Evolutionary conservation across 495 filamentous ascomycete genomes (phyloP).

Genomic region (Penicillium coprophilum): DNA sequence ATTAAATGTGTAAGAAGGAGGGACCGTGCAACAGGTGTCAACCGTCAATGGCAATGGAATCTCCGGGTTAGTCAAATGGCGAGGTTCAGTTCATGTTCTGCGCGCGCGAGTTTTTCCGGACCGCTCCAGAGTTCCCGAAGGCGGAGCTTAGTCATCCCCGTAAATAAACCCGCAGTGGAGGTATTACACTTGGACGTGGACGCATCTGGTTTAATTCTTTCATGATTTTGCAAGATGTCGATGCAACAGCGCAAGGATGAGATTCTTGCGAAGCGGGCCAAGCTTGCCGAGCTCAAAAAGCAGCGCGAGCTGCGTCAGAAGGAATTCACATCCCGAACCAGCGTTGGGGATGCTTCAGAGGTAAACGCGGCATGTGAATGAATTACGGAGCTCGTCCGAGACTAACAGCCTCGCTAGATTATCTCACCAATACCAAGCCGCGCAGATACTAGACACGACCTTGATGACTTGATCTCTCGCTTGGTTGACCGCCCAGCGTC

Average conservation of each 20-base stretch:
- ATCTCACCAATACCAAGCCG: constrained; percentile 67
- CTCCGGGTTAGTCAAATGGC: constrained; percentile 35
- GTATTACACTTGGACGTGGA: constrained; percentile 16
- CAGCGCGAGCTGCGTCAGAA: constrained; percentile 79
- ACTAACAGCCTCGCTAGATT: constrained; percentile 48
- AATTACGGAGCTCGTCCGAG: constrained; percentile 18
- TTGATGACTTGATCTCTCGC: constrained; percentile 78
- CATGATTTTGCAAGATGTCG: constrained; percentile 34
- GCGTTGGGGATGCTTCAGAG: constrained; percentile 58
- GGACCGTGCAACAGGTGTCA: constrained; percentile 39
- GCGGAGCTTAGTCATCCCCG: constrained; percentile 4
- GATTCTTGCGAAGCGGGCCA: constrained; percentile 89
- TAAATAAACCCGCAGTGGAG: constrained; percentile 27
- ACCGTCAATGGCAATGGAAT: constrained; percentile 45
- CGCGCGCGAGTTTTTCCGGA: constrained; percentile 54
- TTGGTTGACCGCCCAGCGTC: constrained; percentile 77
- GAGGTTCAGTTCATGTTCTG: constrained; percentile 45
- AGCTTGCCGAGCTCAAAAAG: constrained; percentile 91
- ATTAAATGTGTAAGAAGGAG: constrained; percentile 33
- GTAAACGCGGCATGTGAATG: constrained; percentile 31
- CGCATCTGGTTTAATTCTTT: constrained; percentile 13
- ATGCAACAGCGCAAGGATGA: constrained; percentile 91
- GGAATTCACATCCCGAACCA: constrained; percentile 66
- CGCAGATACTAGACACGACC: constrained; percentile 69
- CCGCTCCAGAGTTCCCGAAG: constrained; percentile 29